A percentile compares a stretch with the other conserved stretches of the same genome.
phyloP scores from a whole-genome alignment of 1,139 yeast species.

The Diutina rugosa region DNA sequence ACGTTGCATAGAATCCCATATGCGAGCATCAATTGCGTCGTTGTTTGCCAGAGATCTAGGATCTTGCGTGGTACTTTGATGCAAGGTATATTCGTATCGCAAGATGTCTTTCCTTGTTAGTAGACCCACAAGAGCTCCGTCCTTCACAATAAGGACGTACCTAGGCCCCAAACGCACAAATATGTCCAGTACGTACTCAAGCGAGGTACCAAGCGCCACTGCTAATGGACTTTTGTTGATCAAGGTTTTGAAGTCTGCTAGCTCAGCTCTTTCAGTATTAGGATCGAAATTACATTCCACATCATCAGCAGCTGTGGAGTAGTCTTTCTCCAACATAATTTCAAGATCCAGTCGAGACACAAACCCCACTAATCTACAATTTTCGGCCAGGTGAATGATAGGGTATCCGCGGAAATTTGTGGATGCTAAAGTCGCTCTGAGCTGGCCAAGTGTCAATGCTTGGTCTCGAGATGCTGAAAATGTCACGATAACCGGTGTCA shows the following conservation, averaged over 20 bases:
- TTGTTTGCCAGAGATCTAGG: neutral
- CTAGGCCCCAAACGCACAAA: conserved; percentile 78
- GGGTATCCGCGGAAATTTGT: conserved; percentile 46
- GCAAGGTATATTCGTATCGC: conserved; percentile 32
- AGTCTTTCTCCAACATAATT: conserved; percentile 9
- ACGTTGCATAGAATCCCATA: neutral
- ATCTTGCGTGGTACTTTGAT: neutral
- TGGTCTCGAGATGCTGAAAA: conserved; percentile 24
- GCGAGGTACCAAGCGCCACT: conserved; percentile 38
- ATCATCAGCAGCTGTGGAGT: neutral
- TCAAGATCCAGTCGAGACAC: conserved; percentile 22
- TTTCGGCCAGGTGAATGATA: conserved; percentile 20
- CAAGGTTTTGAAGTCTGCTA: conserved; percentile 22
- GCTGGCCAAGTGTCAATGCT: conserved; percentile 16
- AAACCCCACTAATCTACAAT: conserved; percentile 24
- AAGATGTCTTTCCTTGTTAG: conserved; percentile 59
- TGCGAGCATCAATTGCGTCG: neutral
- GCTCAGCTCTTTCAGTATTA: conserved; percentile 8
- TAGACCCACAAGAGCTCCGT: conserved; percentile 44
- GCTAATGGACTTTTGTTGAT: conserved; percentile 56
- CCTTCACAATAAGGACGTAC: conserved; percentile 47
- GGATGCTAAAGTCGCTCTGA: conserved; percentile 23
- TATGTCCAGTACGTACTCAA: conserved; percentile 54
- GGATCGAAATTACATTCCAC: conserved; percentile 5
- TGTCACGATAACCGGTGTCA: conserved; percentile 43